Conservation (phyloP, 208 protist species). For the Trypanosoma boissoni region DNA sequence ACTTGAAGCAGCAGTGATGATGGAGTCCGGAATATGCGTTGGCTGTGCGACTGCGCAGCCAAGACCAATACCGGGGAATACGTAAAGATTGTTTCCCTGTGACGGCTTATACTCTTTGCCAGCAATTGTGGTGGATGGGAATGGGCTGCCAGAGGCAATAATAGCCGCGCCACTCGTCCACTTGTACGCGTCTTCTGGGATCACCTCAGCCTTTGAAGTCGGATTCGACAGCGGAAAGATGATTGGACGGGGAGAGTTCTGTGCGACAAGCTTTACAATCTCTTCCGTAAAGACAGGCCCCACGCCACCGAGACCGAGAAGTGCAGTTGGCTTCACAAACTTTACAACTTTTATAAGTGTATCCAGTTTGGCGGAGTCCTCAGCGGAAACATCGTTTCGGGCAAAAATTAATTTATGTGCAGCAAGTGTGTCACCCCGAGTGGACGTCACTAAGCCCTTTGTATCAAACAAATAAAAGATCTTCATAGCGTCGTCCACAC, state of each 20-base stretch:
- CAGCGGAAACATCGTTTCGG: slow-evolving; percentile 71
- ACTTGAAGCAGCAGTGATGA: slow-evolving; percentile 85
- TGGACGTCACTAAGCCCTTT: slow-evolving; percentile 87
- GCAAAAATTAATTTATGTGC: slow-evolving; percentile 88
- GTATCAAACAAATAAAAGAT: slow-evolving; percentile 93
- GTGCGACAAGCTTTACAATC: slow-evolving; percentile 78
- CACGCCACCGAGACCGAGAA: slow-evolving; percentile 93
- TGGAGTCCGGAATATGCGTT: slow-evolving; percentile 83
- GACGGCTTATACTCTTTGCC: slow-evolving; percentile 80
- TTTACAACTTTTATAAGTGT: slow-evolving; percentile 69
- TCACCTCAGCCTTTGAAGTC: slow-evolving; percentile 87
- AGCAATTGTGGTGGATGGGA: slow-evolving; percentile 81
- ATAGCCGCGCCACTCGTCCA: slow-evolving; percentile 93
- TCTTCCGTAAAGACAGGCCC: slow-evolving; percentile 93
- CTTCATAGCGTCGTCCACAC: slow-evolving; percentile 71
- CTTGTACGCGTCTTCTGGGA: slow-evolving; percentile 91
- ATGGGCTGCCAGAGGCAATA: slow-evolving; percentile 96
- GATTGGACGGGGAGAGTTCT: slow-evolving; percentile 86
- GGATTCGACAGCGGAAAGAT: slow-evolving; percentile 96
- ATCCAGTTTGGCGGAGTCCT: slow-evolving; percentile 51
- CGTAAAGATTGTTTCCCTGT: slow-evolving; percentile 98
- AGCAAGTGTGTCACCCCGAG: slow-evolving; percentile 80
- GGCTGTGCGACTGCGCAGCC: slow-evolving; percentile 74
- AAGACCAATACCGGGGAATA: slow-evolving; percentile 96
- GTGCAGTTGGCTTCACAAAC: slow-evolving; percentile 92